These are phyloP conservation scores for Centaurea solstitialis DNA, from an alignment of 129 eudicot species.

Conservation along the genomic window DNA sequence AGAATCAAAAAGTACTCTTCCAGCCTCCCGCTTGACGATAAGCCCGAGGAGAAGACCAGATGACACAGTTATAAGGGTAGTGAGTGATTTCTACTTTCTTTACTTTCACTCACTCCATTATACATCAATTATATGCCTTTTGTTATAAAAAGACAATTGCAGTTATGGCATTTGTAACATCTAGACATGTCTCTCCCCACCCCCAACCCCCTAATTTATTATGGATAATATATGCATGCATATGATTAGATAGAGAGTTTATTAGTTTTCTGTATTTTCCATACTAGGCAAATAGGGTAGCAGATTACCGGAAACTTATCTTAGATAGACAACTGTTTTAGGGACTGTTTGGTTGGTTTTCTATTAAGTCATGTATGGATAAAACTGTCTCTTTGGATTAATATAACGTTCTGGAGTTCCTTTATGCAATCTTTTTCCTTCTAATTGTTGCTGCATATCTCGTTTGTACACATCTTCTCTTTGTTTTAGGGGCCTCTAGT, in stretches of 20 bases:
- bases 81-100: background rate
- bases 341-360: no score
- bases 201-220: background rate
- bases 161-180: conserved; percentile 12
- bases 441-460: no score
- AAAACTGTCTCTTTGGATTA: no score
- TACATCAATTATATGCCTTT: background rate
- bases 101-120: background rate
- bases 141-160: background rate
- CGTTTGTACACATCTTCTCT: no score
- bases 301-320: background rate
- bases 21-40: conserved; percentile 35
- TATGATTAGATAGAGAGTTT: background rate
- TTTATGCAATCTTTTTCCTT: no score
- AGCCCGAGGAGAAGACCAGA: conserved; percentile 9
- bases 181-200: background rate
- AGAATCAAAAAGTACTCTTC: conserved; percentile 75
- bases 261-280: background rate
- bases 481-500: no score
- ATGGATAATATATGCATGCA: background rate
- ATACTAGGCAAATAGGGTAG: background rate
- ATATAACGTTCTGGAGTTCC: no score
- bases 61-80: conserved; percentile 6
- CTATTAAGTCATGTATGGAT: no score
- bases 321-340: background rate